Evolutionary conservation across 1,284 basidiomycete genomes (phyloP).

Genomic region (Naganishia albida): DNA sequence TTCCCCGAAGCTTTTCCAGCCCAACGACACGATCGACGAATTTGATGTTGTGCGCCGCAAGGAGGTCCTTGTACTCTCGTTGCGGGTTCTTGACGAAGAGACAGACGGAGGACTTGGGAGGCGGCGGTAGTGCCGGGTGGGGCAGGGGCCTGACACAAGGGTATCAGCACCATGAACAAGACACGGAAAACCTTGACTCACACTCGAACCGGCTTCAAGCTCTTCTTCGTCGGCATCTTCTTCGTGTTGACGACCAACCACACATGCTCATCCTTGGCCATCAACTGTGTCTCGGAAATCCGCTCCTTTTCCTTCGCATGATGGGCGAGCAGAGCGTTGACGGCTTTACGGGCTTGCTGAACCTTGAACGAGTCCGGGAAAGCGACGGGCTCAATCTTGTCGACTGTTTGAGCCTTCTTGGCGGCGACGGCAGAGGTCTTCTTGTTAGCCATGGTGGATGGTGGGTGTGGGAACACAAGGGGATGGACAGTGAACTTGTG

Average conservation of each 20-base stretch:
- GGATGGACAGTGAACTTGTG: neutral
- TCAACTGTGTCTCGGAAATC: constrained; percentile 71
- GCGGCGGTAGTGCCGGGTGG: constrained; percentile 68
- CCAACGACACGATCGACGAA: constrained; percentile 93
- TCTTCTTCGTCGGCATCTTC: constrained; percentile 70
- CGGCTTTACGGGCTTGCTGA: constrained; percentile 73
- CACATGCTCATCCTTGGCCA: constrained; percentile 76
- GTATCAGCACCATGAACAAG: constrained; percentile 2
- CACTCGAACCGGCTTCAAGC: constrained; percentile 81
- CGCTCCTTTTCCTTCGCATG: constrained; percentile 65
- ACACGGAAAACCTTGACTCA: constrained; percentile 55
- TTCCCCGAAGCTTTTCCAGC: constrained; percentile 81
- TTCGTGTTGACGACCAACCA: constrained; percentile 86
- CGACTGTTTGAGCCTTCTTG: neutral
- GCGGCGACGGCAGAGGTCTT: constrained; percentile 20
- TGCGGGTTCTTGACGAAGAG: constrained; percentile 95
- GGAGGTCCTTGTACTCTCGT: constrained; percentile 89
- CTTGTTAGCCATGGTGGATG: constrained; percentile 24
- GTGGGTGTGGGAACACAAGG: neutral
- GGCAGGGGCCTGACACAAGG: constrained; percentile 64
- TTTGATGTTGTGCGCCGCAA: constrained; percentile 74
- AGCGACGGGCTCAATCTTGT: constrained; percentile 31
- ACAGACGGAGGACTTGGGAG: constrained; percentile 79
- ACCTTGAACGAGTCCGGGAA: constrained; percentile 58
- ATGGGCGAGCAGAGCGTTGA: constrained; percentile 72